A percentile compares a stretch with the other conserved stretches of the same genome.
phyloP scores from a whole-genome alignment of 164 flowering plant species.

The Akebia trifoliata region DNA sequence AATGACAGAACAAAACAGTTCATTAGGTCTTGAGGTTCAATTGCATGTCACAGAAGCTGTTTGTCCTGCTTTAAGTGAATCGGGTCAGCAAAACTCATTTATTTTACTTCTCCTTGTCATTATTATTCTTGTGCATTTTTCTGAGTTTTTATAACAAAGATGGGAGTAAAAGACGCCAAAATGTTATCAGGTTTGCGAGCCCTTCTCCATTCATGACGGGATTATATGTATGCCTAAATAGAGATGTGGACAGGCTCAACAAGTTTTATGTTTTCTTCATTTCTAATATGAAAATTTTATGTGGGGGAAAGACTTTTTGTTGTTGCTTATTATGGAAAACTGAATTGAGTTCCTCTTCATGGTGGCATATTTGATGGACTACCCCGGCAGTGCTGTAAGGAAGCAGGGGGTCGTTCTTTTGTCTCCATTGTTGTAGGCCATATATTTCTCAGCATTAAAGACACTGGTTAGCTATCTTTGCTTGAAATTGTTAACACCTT shows the following conservation, averaged over 20 bases:
- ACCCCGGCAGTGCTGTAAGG: constrained; percentile 55
- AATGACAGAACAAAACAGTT: constrained; percentile 78
- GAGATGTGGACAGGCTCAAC: constrained; percentile 75
- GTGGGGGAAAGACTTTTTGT: neutral
- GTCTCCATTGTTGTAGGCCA: constrained; percentile 87
- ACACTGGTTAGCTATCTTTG: constrained; percentile 58
- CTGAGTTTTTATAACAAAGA: neutral
- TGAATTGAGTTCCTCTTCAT: constrained; percentile 8
- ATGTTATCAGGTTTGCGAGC: constrained; percentile 81
- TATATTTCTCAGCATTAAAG: constrained; percentile 88
- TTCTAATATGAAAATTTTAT: neutral
- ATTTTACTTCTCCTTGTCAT: neutral
- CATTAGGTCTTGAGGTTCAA: constrained; percentile 94
- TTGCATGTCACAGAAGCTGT: constrained; percentile 86
- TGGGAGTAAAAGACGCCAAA: constrained; percentile 7
- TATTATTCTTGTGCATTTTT: neutral
- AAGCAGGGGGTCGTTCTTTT: constrained; percentile 89
- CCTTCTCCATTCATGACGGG: constrained; percentile 96
- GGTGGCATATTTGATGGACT: constrained; percentile 9
- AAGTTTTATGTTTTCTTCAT: constrained; percentile 36
- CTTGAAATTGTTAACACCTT: neutral
- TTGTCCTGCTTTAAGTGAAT: constrained; percentile 96
- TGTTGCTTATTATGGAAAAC: neutral
- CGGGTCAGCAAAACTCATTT: constrained; percentile 43
- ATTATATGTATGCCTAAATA: constrained; percentile 80